Conservation (phyloP, 805 yeast species). For the Starmerella cellae region DNA sequence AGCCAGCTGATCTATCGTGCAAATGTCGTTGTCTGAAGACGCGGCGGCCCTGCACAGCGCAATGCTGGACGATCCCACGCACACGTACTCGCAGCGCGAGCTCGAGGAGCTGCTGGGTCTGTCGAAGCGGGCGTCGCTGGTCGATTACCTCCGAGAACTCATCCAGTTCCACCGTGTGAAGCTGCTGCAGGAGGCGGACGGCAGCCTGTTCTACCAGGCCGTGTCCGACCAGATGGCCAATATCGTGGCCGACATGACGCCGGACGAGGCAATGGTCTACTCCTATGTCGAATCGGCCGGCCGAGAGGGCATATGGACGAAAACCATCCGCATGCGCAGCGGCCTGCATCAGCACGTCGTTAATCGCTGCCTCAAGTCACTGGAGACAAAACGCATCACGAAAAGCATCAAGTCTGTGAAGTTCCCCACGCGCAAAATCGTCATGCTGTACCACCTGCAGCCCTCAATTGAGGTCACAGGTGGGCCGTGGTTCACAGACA, state of each 20-base stretch:
- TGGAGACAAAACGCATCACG: conserved; percentile 71
- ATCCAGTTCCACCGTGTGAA: conserved; percentile 49
- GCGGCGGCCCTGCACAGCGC: conserved; percentile 48
- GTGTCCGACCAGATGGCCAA: conserved; percentile 59
- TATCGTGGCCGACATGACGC: conserved; percentile 60
- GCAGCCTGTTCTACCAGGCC: conserved; percentile 54
- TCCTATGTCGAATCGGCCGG: conserved; percentile 85
- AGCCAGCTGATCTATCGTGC: no score
- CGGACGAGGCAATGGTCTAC: conserved; percentile 84
- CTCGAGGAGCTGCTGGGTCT: conserved; percentile 39
- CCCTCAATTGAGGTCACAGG: conserved; percentile 95
- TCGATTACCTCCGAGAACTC: conserved; percentile 36
- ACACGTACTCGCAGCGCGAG: conserved; percentile 55
- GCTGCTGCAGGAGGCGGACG: conserved; percentile 49
- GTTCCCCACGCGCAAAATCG: conserved; percentile 86
- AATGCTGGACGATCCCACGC: conserved; percentile 43
- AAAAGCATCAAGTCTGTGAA: conserved; percentile 81
- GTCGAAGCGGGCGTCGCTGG: conserved; percentile 32
- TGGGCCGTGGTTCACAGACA: conserved; percentile 98
- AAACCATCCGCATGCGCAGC: conserved; percentile 75
- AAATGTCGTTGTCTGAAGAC: conserved; percentile 11
- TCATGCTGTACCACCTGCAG: conserved; percentile 85
- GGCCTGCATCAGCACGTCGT: conserved; percentile 89
- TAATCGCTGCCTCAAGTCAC: conserved; percentile 59
- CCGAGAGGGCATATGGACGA: conserved; percentile 93